A percentile compares a stretch with the other conserved stretches of the same genome.
Evolutionary conservation across 1,284 basidiomycete species (phyloP).

Genomic region (Ustilago esculenta): DNA sequence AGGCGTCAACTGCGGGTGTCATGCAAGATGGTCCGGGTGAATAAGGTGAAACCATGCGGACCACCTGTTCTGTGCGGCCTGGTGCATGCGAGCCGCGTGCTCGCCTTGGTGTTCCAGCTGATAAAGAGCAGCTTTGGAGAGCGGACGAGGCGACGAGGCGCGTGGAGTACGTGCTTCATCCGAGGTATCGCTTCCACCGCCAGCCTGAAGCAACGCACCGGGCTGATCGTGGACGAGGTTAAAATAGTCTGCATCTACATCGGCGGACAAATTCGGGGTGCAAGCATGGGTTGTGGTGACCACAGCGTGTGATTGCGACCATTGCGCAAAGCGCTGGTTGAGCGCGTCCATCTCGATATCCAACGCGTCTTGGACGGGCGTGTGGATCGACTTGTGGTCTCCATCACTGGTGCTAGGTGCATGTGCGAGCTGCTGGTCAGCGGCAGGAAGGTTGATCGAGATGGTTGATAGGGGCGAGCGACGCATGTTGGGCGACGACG

Average conservation of each 20-base stretch:
- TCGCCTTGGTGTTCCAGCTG: slow-evolving; percentile 15
- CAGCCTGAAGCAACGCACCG: neutral
- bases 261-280: neutral
- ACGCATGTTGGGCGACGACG: slow-evolving; percentile 31
- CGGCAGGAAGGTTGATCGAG: slow-evolving; percentile 35
- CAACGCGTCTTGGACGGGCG: slow-evolving; percentile 14
- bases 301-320: slow-evolving; percentile 21
- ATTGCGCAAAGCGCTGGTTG: slow-evolving; percentile 39
- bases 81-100: too few relatives aligned
- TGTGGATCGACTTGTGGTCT: slow-evolving; percentile 1
- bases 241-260: slow-evolving; percentile 37
- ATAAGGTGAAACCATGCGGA: slow-evolving; percentile 30
- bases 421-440: slow-evolving; percentile 26
- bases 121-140: slow-evolving; percentile 13
- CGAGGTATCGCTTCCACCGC: slow-evolving; percentile 34
- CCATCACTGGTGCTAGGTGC: neutral
- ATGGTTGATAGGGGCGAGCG: slow-evolving; percentile 32
- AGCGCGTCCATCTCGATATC: slow-evolving; percentile 46
- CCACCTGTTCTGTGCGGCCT: too few relatives aligned
- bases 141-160: slow-evolving; percentile 30
- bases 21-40: slow-evolving; percentile 45
- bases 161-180: slow-evolving; percentile 47
- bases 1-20: too few relatives aligned
- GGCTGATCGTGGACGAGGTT: slow-evolving; percentile 28
- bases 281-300: neutral